Evolutionary conservation across 2,329 filamentous ascomycete species (phyloP), one percentile per base, ranked within the genome.

Genomic region (Decorospora gaudefroyi): DNA sequence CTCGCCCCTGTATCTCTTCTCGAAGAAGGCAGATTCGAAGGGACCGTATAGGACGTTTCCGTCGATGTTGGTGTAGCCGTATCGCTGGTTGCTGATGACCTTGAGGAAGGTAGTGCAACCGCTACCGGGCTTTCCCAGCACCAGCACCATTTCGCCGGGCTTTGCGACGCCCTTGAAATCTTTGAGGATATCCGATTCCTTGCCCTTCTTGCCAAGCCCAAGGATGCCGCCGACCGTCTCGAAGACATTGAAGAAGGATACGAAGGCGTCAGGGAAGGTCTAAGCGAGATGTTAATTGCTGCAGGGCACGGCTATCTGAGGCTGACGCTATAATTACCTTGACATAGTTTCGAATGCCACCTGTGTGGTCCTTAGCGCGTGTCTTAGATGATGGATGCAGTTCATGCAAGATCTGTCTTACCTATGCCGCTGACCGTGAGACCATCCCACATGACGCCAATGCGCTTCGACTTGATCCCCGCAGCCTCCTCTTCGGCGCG

Each of bases 111-210:
- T 77, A 0, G 78, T 80, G 53, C 78, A 81, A 25, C 78, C 78
- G 22, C 70, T 73, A 0, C 88, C 88, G 0, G 89, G 89, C 50
- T 84, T 81, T 15, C 89, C 89, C 5, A 95, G 76, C 0, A 95
- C 89, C 2, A 95, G 76, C 0, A 92, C 80, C 90, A 96, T 95
- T 75, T 96, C 90, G 1, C 90, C 91, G 0, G 89, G 87, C 42
- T 68, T 69, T 4, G 61, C 59, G 5, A 77, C 69, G 33, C 74
- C 87, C 37, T 76, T 78, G 72, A 91, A 93, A 53, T 81, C 76
- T 49, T 88, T 78, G 16, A 95, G 72, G 31, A 95, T 84, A 4
- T 88, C 85, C 27, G 85, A 80, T 65, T 95, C 86, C 21, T 75
- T 76, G 2, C 84, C 84, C 66, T 87, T 88, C 43, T 81, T 81